Conservation (phyloP, 768 basidiomycete species). For the Sarcomyxa edulis region DNA sequence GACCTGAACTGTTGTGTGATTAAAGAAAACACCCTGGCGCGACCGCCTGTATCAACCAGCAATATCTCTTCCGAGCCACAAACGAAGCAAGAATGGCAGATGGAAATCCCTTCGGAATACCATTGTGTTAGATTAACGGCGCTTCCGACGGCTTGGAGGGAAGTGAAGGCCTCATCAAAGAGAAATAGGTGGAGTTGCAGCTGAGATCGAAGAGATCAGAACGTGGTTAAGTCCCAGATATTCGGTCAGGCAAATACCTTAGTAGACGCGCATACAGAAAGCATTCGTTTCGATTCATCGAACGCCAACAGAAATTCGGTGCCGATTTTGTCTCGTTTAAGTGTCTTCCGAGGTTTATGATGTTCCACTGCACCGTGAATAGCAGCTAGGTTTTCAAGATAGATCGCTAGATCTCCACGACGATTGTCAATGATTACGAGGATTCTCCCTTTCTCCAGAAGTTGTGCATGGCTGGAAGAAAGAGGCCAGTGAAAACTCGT, state of each 20-base stretch:
- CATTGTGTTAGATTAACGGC: slow-evolving; percentile 35
- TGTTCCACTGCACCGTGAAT: slow-evolving; percentile 26
- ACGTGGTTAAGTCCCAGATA: background rate
- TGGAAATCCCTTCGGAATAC: slow-evolving; percentile 26
- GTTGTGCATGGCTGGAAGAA: slow-evolving; percentile 23
- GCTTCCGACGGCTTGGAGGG: slow-evolving; percentile 36
- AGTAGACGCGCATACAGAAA: slow-evolving; percentile 37
- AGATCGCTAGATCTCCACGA: slow-evolving; percentile 28
- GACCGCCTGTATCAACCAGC: slow-evolving; percentile 37
- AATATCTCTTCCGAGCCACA: slow-evolving; percentile 47
- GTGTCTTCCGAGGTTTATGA: slow-evolving; percentile 16
- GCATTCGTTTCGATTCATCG: slow-evolving; percentile 45
- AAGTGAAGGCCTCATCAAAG: slow-evolving; percentile 37
- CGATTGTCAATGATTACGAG: slow-evolving; percentile 36
- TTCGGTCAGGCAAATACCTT: slow-evolving; percentile 25
- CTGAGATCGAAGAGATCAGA: slow-evolving; percentile 12
- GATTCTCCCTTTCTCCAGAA: slow-evolving; percentile 34
- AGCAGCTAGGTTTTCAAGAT: slow-evolving; percentile 24
- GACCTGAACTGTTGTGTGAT: slow-evolving; percentile 51
- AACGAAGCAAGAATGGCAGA: slow-evolving; percentile 38
- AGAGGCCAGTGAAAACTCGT: slow-evolving; percentile 1
- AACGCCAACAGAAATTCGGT: slow-evolving; percentile 39
- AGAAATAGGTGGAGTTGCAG: slow-evolving; percentile 38
- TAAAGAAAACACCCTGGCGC: slow-evolving; percentile 48
- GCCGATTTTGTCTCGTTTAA: slow-evolving; percentile 44